Percentiles rank a stretch among this genome's conserved stretches.
These are phyloP conservation scores for Nakataea oryzae DNA, from an alignment of 2,329 filamentous ascomycete genomes.

Conservation along the genomic window DNA sequence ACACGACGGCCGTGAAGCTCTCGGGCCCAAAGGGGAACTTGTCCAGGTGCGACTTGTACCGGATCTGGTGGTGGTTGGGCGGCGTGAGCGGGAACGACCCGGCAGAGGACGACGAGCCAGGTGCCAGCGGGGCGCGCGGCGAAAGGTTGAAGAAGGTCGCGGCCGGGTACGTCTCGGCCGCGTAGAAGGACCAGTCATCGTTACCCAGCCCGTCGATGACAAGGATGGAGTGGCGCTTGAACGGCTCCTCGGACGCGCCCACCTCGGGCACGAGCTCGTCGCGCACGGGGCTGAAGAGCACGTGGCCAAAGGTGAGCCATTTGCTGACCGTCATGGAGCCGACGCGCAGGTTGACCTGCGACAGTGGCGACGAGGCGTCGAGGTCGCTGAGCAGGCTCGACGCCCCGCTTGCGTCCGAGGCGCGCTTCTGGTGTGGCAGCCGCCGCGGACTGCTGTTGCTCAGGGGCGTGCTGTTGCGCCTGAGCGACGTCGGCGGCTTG, in stretches of 20 bases:
- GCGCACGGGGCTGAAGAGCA: slow-evolving; percentile 70
- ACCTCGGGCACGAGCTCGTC: slow-evolving; percentile 52
- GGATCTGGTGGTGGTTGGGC: slow-evolving; percentile 66
- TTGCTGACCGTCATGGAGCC: slow-evolving; percentile 80
- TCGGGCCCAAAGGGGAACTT: slow-evolving; percentile 68
- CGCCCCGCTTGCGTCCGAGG: slow-evolving; percentile 29
- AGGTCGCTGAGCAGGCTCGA: slow-evolving; percentile 40
- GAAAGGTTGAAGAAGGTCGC: slow-evolving; percentile 71
- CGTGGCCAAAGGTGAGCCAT: slow-evolving; percentile 77
- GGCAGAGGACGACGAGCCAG: not conserved
- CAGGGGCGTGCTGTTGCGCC: slow-evolving; percentile 14
- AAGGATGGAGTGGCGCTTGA: slow-evolving; percentile 55
- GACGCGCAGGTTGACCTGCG: slow-evolving; percentile 66
- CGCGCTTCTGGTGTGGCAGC: slow-evolving; percentile 12
- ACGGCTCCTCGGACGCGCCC: slow-evolving; percentile 17
- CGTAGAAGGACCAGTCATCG: slow-evolving; percentile 80
- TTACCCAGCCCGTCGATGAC: slow-evolving; percentile 81
- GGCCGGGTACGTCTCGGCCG: slow-evolving; percentile 66
- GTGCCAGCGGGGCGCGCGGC: slow-evolving; percentile 38
- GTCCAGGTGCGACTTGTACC: slow-evolving; percentile 49
- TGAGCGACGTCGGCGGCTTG: not conserved
- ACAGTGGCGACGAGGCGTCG: slow-evolving; percentile 50
- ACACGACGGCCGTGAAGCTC: slow-evolving; percentile 66
- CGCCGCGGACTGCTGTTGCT: slow-evolving; percentile 11
- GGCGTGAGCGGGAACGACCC: slow-evolving; percentile 43